A percentile compares a stretch with the other conserved stretches of the same genome.
Evolutionary conservation across 73 alveolate species (phyloP).

Genomic region (Loxodes magnus): DNA sequence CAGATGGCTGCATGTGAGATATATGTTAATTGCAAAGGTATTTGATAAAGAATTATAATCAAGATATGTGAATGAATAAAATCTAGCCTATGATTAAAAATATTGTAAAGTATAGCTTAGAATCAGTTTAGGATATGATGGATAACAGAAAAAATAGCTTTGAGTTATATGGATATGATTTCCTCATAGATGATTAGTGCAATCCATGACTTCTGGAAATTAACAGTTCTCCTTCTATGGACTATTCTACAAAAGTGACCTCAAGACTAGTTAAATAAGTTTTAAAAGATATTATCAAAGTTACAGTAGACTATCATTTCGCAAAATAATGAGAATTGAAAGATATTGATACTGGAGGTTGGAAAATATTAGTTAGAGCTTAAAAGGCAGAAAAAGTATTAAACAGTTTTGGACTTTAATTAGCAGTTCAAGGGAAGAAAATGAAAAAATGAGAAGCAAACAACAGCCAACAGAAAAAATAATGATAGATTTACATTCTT

Average conservation of each 20-base stretch:
- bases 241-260: slow-evolving; percentile 72
- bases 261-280: slow-evolving; percentile 33
- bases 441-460: too few relatives aligned
- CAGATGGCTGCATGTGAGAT: slow-evolving; percentile 94
- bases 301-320: too few relatives aligned
- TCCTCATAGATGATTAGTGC: slow-evolving; percentile 82
- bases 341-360: too few relatives aligned
- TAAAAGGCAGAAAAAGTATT: too few relatives aligned
- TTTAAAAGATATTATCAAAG: slow-evolving; percentile 48
- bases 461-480: too few relatives aligned
- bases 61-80: slow-evolving; percentile 71
- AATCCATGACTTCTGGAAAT: slow-evolving; percentile 78
- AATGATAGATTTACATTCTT: too few relatives aligned
- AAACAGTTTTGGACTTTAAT: too few relatives aligned
- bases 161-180: slow-evolving; percentile 93
- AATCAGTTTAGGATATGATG: slow-evolving; percentile 80
- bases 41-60: slow-evolving; percentile 23
- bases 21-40: slow-evolving; percentile 52
- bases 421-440: too few relatives aligned
- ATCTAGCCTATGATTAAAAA: slow-evolving; percentile 70
- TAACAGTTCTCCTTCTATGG: slow-evolving; percentile 83
- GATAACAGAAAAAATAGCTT: slow-evolving; percentile 67
- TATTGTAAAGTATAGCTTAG: slow-evolving; percentile 67
- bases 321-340: too few relatives aligned
- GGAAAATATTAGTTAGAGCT: too few relatives aligned